Percentiles rank a stretch among this genome's conserved stretches.
Evolutionary conservation across 805 yeast species (phyloP).

Genomic region (Tetrapisispora nanseiensis): DNA sequence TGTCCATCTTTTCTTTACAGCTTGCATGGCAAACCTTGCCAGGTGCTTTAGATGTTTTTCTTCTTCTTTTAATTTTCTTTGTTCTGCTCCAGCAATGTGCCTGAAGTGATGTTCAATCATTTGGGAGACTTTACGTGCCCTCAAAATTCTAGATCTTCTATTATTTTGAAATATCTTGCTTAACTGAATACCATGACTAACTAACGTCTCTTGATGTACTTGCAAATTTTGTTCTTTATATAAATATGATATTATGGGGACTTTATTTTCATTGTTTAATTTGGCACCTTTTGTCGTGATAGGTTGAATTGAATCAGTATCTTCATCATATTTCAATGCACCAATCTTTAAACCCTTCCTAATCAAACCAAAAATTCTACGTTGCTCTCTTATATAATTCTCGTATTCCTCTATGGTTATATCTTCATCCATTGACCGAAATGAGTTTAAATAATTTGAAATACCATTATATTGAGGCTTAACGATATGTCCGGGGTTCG

Average conservation of each 20-base stretch:
- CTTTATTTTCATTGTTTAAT: slow-evolving; percentile 30
- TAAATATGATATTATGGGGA: slow-evolving; percentile 38
- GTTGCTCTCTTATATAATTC: slow-evolving; percentile 45
- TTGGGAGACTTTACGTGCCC: slow-evolving; percentile 61
- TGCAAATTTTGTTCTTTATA: slow-evolving; percentile 31
- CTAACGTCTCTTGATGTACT: slow-evolving; percentile 62
- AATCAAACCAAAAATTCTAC: slow-evolving; percentile 33
- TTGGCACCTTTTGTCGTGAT: slow-evolving; percentile 36
- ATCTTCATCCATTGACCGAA: slow-evolving; percentile 52
- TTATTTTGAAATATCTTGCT: slow-evolving; percentile 61
- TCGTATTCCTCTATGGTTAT: slow-evolving; percentile 51
- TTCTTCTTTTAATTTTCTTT: slow-evolving; percentile 62
- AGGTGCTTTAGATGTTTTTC: slow-evolving; percentile 59
- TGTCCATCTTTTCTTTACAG: slow-evolving; percentile 84
- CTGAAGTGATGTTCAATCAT: slow-evolving; percentile 84
- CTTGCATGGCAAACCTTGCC: slow-evolving; percentile 73
- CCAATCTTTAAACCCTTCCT: slow-evolving; percentile 38
- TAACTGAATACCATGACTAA: slow-evolving; percentile 65
- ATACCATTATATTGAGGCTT: slow-evolving; percentile 37
- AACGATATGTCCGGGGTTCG: slow-evolving; percentile 52
- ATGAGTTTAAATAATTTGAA: slow-evolving; percentile 43
- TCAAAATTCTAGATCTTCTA: slow-evolving; percentile 52
- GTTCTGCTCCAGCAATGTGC: slow-evolving; percentile 80
- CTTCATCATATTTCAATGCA: slow-evolving; percentile 37
- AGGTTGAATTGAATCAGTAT: slow-evolving; percentile 32